phyloP scores from a whole-genome alignment of 2,329 filamentous ascomycete species.

The Delphinella strobiligena region DNA sequence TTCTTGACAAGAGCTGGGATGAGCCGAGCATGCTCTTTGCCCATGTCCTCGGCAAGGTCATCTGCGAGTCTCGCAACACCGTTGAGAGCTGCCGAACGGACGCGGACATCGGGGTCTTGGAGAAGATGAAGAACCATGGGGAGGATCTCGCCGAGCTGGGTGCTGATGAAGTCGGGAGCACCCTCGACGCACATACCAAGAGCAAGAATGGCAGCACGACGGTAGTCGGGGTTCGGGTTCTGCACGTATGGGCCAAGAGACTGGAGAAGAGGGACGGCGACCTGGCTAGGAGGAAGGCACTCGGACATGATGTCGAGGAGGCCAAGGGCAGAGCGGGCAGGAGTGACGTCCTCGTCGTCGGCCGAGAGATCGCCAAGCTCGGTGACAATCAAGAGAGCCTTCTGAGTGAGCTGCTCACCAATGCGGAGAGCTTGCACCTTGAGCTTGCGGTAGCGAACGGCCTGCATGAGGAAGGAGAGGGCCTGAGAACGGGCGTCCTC shows the following conservation, averaged over 20 bases:
- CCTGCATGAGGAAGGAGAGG: conserved; percentile 86
- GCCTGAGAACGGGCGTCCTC: conserved; percentile 84
- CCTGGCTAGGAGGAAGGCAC: conserved; percentile 82
- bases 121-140: conserved; percentile 75
- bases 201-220: conserved; percentile 82
- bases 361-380: conserved; percentile 64
- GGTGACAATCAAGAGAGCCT: conserved; percentile 77
- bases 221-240: conserved; percentile 61
- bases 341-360: conserved; percentile 76
- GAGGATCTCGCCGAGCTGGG: conserved; percentile 76
- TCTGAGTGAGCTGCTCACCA: conserved; percentile 75
- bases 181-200: conserved; percentile 93
- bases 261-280: conserved; percentile 83
- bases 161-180: conserved; percentile 92
- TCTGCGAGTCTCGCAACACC: conserved; percentile 84
- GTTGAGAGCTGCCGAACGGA: conserved; percentile 77
- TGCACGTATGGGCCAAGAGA: conserved; percentile 72
- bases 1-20: conserved; percentile 81
- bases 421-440: conserved; percentile 88
- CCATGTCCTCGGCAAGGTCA: conserved; percentile 82
- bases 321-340: conserved; percentile 71
- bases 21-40: conserved; percentile 70
- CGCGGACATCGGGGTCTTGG: conserved; percentile 69
- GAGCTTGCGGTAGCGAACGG: conserved; percentile 81
- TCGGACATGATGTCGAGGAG: conserved; percentile 81